These are phyloP conservation scores for Rutstroemia sydowiana DNA, from an alignment of 2,329 filamentous ascomycete genomes.

Conservation along the genomic window DNA sequence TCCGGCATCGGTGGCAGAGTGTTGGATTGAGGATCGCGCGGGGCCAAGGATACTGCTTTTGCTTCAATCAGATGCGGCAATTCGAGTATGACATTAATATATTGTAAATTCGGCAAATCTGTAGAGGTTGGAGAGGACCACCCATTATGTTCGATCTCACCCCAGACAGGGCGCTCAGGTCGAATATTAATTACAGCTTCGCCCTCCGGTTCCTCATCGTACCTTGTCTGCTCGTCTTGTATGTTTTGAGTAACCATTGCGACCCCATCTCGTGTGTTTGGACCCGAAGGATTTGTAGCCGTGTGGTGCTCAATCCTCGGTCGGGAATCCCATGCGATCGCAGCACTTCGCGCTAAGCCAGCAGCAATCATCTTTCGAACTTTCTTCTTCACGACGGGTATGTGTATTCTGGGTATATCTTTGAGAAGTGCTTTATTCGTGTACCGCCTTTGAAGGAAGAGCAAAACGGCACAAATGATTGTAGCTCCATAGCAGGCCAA, in stretches of 20 bases:
- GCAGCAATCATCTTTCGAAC: slow-evolving; percentile 71
- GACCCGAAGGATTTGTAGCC: slow-evolving; percentile 24
- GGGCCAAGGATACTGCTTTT: slow-evolving; percentile 80
- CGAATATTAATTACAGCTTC: slow-evolving; percentile 19
- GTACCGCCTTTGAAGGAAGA: slow-evolving; percentile 81
- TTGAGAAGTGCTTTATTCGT: slow-evolving; percentile 73
- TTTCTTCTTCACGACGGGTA: slow-evolving; percentile 68
- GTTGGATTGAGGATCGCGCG: slow-evolving; percentile 39
- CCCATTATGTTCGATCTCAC: slow-evolving; percentile 74
- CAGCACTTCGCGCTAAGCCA: slow-evolving; percentile 67
- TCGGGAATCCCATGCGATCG: slow-evolving; percentile 70
- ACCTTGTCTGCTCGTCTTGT: slow-evolving; percentile 6
- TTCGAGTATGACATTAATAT: slow-evolving; percentile 72
- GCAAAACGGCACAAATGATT: slow-evolving; percentile 59
- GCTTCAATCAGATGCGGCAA: slow-evolving; percentile 87
- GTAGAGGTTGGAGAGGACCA: slow-evolving; percentile 76
- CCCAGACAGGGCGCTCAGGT: slow-evolving; percentile 51
- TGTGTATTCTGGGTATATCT: slow-evolving; percentile 78
- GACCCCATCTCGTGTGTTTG: slow-evolving; percentile 25
- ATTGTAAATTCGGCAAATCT: slow-evolving; percentile 76
- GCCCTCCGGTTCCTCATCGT: slow-evolving; percentile 10
- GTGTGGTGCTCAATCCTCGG: slow-evolving; percentile 48
- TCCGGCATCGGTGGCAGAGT: slow-evolving; percentile 46
- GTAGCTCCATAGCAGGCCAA: slow-evolving; percentile 69
- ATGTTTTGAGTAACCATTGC: slow-evolving; percentile 11